phyloP scores from a whole-genome alignment of 2,329 filamentous ascomycete genomes.

The Emergomyces orientalis region DNA sequence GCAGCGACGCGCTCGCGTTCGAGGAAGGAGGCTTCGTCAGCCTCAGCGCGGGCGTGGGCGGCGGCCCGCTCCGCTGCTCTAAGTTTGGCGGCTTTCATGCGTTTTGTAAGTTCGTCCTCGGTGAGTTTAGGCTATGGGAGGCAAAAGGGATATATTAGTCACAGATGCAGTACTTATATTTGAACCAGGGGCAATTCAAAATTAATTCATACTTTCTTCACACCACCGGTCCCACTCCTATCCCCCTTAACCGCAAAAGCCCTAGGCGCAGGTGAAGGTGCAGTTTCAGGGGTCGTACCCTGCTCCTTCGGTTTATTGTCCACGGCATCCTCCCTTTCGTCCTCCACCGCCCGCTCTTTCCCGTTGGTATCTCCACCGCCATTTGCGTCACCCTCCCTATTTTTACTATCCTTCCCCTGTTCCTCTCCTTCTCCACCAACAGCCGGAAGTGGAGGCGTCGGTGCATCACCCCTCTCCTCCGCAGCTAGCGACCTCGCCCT shows the following conservation, averaged over 20 bases:
- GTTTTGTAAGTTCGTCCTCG: conserved; percentile 53
- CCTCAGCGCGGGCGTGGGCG: conserved; percentile 56
- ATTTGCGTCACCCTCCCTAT: background rate
- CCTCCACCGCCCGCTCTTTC: background rate
- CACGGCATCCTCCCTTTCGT: background rate
- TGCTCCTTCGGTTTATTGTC: conserved; percentile 14
- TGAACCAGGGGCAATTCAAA: background rate
- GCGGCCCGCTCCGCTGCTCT: conserved; percentile 52
- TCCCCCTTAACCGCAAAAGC: conserved; percentile 46
- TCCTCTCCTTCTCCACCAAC: background rate
- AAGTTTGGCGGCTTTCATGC: conserved; percentile 52
- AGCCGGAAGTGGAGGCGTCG: background rate
- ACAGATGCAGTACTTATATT: background rate
- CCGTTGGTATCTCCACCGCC: background rate
- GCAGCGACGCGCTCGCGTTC: conserved; percentile 53
- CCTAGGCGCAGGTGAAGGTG: conserved; percentile 20
- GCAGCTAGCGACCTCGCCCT: background rate
- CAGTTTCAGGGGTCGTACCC: background rate
- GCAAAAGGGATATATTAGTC: background rate
- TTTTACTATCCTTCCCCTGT: background rate
- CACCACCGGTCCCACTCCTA: conserved; percentile 45
- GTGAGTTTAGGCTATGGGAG: conserved; percentile 49
- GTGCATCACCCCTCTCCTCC: background rate
- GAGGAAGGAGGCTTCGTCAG: conserved; percentile 56
- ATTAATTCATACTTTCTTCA: conserved; percentile 34